Base-by-base conservation (phyloP, 805 yeast genomes). In the Pichia deserticola region DNA sequence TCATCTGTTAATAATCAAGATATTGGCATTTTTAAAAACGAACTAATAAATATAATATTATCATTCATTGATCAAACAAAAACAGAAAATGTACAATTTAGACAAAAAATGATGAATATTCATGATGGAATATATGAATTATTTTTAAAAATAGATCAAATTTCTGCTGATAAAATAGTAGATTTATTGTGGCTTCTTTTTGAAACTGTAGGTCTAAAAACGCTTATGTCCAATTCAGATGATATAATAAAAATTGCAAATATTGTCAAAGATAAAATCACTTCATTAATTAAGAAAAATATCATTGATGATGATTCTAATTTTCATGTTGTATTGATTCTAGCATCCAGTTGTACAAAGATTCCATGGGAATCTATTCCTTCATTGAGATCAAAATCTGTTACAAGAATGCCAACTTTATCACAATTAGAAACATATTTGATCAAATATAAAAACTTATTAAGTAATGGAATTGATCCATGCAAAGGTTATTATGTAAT, bases 321-420 rank as follows among this genome's bases (percentile, higher is more conserved):
- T 5, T 66, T 71, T 7, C 97, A 90, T 62, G 68, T 84, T 0
- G 81, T 92, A 2, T 67, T 93, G 44, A 69, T 93, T 4, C 78
- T 88, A 4, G 83, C 90, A 29, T 74, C 81, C 45, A 66, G 69
- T 7, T 82, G 95, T 55, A 77, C 78, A n/a, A 61, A 64, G 20
- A 71, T 93, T 34, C 99, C 99, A 0, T 93, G 98, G 98, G 99
- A 93, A 60, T 82, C 89, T 1, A 60, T 90, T 34, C 75, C 81
- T 0, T 73, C 75, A 41, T 62, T 90, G 49, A 64, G 77, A 45
- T 60, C 61, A 0, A 68, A 66, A 43, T 81, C 95, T 0, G 75
- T 86, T 0, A 78, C 95, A 0, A 70, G 98, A 54, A 75, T 89
- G 64, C 95, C 97, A 0, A 84, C 95, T 0, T 49, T 81, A 12